Conservation (phyloP, 2,329 filamentous ascomycete genomes). For the Fusarium decemcellulare region DNA sequence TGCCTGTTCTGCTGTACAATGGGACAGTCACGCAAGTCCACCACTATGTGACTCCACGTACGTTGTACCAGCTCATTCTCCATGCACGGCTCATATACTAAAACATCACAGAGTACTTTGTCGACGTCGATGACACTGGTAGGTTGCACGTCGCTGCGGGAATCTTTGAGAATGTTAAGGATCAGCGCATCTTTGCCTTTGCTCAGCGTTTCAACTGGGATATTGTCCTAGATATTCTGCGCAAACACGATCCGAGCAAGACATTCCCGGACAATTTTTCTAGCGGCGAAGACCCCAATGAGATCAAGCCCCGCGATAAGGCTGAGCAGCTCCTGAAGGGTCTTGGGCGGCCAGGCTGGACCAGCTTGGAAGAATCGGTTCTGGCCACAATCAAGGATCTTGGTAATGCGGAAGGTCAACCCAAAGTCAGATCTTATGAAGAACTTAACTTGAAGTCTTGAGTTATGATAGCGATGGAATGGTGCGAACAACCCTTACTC, state of each 20-base stretch:
- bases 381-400: not conserved
- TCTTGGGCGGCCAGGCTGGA: slow-evolving; percentile 31
- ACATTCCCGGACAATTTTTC: slow-evolving; percentile 44
- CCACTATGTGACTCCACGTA: slow-evolving; percentile 7
- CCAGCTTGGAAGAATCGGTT: slow-evolving; percentile 23
- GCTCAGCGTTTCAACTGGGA: slow-evolving; percentile 63
- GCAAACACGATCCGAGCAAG: slow-evolving; percentile 37
- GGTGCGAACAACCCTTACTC: too few relatives aligned
- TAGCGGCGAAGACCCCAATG: slow-evolving; percentile 20
- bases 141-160: slow-evolving; percentile 67
- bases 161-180: slow-evolving; percentile 59
- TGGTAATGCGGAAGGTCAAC: not conserved
- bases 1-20: slow-evolving; percentile 39
- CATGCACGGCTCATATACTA: not conserved
- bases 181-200: slow-evolving; percentile 69
- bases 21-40: slow-evolving; percentile 26
- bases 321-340: slow-evolving; percentile 26
- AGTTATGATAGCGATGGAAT: too few relatives aligned
- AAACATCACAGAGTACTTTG: slow-evolving; percentile 54
- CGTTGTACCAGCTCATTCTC: accelerated
- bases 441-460: not conserved
- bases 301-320: slow-evolving; percentile 27
- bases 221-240: slow-evolving; percentile 51
- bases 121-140: slow-evolving; percentile 64
- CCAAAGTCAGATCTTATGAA: not conserved